These are phyloP conservation scores for Xanthoceras sorbifolium DNA, from an alignment of 345 rosid species.

Conservation along the genomic window DNA sequence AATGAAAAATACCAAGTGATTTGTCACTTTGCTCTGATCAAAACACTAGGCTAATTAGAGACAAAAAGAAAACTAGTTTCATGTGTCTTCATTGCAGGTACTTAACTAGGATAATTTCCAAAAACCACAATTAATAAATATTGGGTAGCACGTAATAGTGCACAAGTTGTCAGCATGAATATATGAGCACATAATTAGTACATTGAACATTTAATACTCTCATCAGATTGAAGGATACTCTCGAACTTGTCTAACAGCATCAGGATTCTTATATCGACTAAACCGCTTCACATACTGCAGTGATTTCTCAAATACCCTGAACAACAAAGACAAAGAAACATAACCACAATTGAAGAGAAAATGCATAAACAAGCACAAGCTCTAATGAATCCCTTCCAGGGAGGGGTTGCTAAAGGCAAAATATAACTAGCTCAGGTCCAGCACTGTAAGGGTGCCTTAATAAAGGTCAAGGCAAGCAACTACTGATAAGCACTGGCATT, in stretches of 20 bases:
- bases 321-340: conserved; percentile 10
- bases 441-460: neutral
- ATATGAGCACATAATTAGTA: neutral
- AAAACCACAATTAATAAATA: neutral
- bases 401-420: neutral
- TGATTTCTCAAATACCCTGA: conserved; percentile 96
- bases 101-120: neutral
- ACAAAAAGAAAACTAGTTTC: too few relatives aligned
- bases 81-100: neutral
- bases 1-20: neutral
- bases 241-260: conserved; percentile 98
- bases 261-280: conserved; percentile 97
- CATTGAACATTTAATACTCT: neutral
- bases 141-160: neutral
- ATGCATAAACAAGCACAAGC: neutral
- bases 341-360: conserved; percentile 8
- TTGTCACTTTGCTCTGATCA: neutral
- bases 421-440: neutral
- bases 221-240: conserved; percentile 69
- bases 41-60: neutral
- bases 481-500: neutral
- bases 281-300: conserved; percentile 98
- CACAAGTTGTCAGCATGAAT: neutral
- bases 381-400: neutral
- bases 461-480: neutral